phyloP scores from a whole-genome alignment of 176 grass and related monocot genomes.

The Oropetium thomaeum region DNA sequence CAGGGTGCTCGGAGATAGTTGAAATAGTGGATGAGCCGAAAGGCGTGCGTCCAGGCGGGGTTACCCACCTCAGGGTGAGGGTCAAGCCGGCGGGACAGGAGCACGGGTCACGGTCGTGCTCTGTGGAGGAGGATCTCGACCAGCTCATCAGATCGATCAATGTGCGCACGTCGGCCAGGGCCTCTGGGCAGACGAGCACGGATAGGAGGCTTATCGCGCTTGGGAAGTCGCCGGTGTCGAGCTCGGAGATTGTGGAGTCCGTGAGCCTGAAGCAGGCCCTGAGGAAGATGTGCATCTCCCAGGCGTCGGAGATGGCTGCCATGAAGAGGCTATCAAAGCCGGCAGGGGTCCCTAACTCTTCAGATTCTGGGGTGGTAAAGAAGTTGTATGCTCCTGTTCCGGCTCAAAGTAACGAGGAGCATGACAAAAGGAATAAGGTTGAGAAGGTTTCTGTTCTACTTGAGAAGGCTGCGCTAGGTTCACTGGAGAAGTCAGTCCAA shows the following conservation, averaged over 20 bases:
- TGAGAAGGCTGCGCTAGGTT: conserved; percentile 42
- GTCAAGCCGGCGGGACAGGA: conserved; percentile 58
- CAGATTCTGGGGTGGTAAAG: conserved; percentile 63
- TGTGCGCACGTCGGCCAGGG: conserved; percentile 46
- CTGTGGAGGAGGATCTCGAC: conserved; percentile 71
- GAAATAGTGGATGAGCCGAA: conserved; percentile 62
- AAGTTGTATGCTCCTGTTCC: conserved; percentile 57
- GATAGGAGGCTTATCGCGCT: conserved; percentile 54
- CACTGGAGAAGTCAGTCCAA: conserved; percentile 33
- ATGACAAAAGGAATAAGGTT: conserved; percentile 38
- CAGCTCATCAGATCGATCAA: conserved; percentile 74
- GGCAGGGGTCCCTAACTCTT: conserved; percentile 4
- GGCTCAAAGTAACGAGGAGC: conserved; percentile 41
- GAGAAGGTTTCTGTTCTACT: conserved; percentile 47
- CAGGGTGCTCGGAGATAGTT: conserved; percentile 83
- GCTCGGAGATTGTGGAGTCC: conserved; percentile 80
- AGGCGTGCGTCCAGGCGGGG: conserved; percentile 35
- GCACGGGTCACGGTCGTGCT: conserved; percentile 33
- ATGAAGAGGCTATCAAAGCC: conserved; percentile 73
- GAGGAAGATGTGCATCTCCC: conserved; percentile 92
- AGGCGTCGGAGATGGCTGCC: conserved; percentile 97
- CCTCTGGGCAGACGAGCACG: conserved; percentile 61
- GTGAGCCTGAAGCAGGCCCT: conserved; percentile 89
- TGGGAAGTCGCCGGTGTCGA: conserved; percentile 56
- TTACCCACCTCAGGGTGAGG: conserved; percentile 61